Evolutionary conservation across 2,329 filamentous ascomycete species (phyloP), one percentile per base, ranked within the genome.

Genomic region (Calonectria ilicicola): DNA sequence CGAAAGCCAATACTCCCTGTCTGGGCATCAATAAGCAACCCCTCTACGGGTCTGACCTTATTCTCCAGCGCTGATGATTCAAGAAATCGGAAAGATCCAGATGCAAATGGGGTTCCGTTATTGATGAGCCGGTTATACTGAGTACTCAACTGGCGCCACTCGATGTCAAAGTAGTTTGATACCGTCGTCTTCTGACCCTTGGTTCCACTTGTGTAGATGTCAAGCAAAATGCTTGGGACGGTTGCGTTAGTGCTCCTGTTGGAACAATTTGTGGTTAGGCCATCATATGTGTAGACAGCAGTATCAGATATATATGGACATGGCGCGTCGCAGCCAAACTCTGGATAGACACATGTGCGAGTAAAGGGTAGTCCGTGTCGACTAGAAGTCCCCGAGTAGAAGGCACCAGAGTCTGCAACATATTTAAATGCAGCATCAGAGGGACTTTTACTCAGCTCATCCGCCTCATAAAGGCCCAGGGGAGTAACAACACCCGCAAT

Each of bases 401-500:
- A 85, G 0, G 84, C 76, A 7, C 84, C 82, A 0, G 69, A 66
- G 62, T 87, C 86, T 17, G 70, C 65, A 5, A 82, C 69, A 67
- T 88, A 87, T 23, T 78, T 32, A 69, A 88, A 88, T 1, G 65
- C 44, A 17, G 63, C 66, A 19, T 51, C 21, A 3, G 35, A 47
- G 12, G 42, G 58, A 12, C 72, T 42, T 2, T 21, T 65, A 29
- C 63, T 67, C 9, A 42, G 60, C 9, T 75, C 71, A 2, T 78
- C 70, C 5, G 79, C 75, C 19, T 88, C 83, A 60, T 85, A 85
- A 0, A 89, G 78, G 2, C 87, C 87, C 2, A 88, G 77, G 0
- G 87, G 86, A 0, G 86, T 88, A 3, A 87, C 78, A 7, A 88
- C 80, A 17, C 85, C 83, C 2, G 87, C 82, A n/a, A 87, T 70